These are phyloP conservation scores for Gonapodya sp. DNA, from an alignment of 192 early-diverging fungal species.

Conservation along the genomic window DNA sequence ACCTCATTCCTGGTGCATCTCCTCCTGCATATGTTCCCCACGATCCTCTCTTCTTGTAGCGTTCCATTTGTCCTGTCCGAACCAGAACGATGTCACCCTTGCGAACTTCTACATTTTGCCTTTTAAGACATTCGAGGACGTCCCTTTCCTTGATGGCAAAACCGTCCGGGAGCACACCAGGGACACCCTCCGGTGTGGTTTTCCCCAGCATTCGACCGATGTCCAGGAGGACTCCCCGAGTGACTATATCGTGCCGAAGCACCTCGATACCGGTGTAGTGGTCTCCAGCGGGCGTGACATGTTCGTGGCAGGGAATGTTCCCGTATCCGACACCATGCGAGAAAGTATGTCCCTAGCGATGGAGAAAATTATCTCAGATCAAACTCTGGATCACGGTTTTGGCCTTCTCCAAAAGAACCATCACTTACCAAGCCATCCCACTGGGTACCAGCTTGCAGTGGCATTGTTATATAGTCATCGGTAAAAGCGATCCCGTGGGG, in stretches of 20 bases:
- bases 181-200: background rate
- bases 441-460: background rate
- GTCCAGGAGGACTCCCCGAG: background rate
- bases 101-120: background rate
- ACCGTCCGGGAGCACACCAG: slow-evolving; percentile 6
- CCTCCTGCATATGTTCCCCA: slow-evolving; percentile 8
- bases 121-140: background rate
- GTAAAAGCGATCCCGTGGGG: slow-evolving; percentile 7
- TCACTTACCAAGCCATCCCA: slow-evolving; percentile 9
- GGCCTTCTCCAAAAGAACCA: no score
- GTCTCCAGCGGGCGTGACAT: background rate
- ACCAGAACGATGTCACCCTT: slow-evolving; percentile 5
- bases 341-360: slow-evolving; percentile 1
- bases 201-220: background rate
- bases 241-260: background rate
- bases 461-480: background rate
- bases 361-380: no score
- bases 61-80: slow-evolving; percentile 2
- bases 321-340: background rate
- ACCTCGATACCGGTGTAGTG: slow-evolving; percentile 4
- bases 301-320: background rate
- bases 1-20: background rate
- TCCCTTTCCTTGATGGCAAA: background rate
- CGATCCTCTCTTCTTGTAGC: background rate
- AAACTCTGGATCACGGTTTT: no score